A percentile compares a stretch with the other conserved stretches of the same genome.
Evolutionary conservation across 441 rosid species (phyloP).

Genomic region (Pelargonium fulgidum): DNA sequence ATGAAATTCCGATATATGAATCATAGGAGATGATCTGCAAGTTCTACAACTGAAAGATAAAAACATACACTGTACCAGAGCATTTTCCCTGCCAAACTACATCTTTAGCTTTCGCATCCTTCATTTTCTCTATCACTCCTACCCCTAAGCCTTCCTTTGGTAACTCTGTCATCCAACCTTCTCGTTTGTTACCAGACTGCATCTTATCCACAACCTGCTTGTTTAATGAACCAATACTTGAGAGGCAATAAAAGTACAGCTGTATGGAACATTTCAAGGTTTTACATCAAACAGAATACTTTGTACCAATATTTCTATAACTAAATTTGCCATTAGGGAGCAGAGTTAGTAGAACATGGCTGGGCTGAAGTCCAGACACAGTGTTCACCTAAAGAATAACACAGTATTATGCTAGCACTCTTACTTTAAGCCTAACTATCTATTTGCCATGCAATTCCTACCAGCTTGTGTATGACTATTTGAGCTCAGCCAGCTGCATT

Average conservation of each 20-base stretch:
- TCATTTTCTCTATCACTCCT: constrained; percentile 58
- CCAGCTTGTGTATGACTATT: too few species aligned
- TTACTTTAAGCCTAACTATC: too few species aligned
- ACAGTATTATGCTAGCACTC: too few species aligned
- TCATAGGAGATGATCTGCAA: constrained; percentile 9
- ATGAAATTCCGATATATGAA: background rate
- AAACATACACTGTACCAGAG: constrained; percentile 98
- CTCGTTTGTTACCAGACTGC: constrained; percentile 72
- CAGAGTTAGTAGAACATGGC: too few species aligned
- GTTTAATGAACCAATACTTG: constrained; percentile 12
- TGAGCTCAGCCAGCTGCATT: too few species aligned
- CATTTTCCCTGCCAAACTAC: constrained; percentile 91
- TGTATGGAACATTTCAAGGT: background rate
- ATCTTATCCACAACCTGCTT: constrained; percentile 82
- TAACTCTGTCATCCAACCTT: constrained; percentile 51
- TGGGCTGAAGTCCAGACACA: too few species aligned
- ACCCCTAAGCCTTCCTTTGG: constrained; percentile 65
- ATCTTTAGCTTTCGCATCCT: constrained; percentile 64
- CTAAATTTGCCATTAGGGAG: too few species aligned
- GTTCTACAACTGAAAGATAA: constrained; percentile 20
- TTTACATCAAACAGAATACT: too few species aligned
- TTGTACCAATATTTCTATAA: too few species aligned
- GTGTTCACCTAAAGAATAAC: too few species aligned
- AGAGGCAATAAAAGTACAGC: background rate
- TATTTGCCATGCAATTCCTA: too few species aligned